Evolutionary conservation across 2,329 filamentous ascomycete genomes (phyloP).

Genomic region (Pseudocercospora fijiensis): DNA sequence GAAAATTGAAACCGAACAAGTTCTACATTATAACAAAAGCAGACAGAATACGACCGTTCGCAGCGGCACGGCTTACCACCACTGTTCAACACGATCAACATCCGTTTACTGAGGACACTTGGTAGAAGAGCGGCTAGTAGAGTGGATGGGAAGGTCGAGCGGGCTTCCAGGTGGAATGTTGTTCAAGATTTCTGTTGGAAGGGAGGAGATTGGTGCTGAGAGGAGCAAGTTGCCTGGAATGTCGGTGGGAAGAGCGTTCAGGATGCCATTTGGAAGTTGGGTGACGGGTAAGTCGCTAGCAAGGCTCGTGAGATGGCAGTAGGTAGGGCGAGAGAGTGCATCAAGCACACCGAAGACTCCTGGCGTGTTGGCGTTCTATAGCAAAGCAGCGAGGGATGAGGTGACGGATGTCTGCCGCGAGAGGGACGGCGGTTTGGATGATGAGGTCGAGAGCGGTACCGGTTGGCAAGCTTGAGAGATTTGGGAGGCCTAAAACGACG

Average conservation of each 20-base stretch:
- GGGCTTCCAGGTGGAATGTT: constrained; percentile 11
- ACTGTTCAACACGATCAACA: too few relatives aligned
- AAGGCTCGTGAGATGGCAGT: constrained; percentile 1
- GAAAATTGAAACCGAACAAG: too few relatives aligned
- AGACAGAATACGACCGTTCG: too few relatives aligned
- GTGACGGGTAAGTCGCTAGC: constrained; percentile 8
- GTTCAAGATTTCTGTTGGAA: constrained; percentile 10
- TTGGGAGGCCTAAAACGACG: neutral
- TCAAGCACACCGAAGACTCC: neutral
- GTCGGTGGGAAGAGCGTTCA: constrained; percentile 7
- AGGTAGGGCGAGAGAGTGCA: constrained; percentile 8
- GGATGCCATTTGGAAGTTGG: constrained; percentile 6
- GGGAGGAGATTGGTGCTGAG: constrained; percentile 10
- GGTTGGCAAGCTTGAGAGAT: constrained; percentile 12
- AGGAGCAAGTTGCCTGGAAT: constrained; percentile 12
- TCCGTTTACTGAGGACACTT: neutral
- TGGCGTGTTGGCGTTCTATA: constrained; percentile 13
- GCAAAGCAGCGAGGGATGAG: constrained; percentile 11
- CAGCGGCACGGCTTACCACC: too few relatives aligned
- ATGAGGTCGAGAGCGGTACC: constrained; percentile 8
- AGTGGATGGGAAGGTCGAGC: constrained; percentile 8
- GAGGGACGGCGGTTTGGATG: constrained; percentile 6
- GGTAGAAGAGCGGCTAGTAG: constrained; percentile 4
- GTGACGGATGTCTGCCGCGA: constrained; percentile 12
- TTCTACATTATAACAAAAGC: too few relatives aligned